Evolutionary conservation across 202 grass and related monocot genomes (phyloP), one percentile per base, ranked within the genome.

Genomic region (Schoenoplectus triqueter): DNA sequence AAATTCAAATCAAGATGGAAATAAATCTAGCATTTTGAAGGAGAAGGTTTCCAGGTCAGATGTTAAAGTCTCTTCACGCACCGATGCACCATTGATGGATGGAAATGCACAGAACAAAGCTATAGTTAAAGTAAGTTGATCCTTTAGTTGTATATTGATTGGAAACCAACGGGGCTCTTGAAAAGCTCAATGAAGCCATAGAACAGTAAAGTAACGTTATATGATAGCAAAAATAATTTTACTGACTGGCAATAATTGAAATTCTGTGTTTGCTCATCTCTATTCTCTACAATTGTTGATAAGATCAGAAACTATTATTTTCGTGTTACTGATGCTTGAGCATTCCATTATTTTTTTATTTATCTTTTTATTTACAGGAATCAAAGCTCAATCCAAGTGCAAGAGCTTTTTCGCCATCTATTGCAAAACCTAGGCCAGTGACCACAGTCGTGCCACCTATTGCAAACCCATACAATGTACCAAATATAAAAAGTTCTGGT

Each of bases 371-470:
- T 69, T 89, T 90, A 71, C 93, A 98, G 95, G 90, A 89, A 86
- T 98, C 89, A 60, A 98, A 95, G 87, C 92, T 98, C 86, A 98
- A 95, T 83, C 92, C 95, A 85, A 84, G 79, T 71, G 95, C 95
- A 73, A 92, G 88, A 86, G 83, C 86, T 86, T 98, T 98, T 20
- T 92, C 92, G 84, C 95, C 95, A 86, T 93, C 88, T 79, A 84
- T 89, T 89, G 59, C 85, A 61, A 98, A 89, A 87, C 81, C 83
- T 74, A 93, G 84, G 85, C 86, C 82, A 20, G 13, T 84, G 68
- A 15, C 68, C 72, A 75, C 87, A 87, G 82, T 82, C 73, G 81
- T 55, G 51, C 64, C 92, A 55, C 82, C 85, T 78, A 15, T 84
- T 82, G 69, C 76, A 52, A 92, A 88, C 90, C 72, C 85, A 78